These are phyloP conservation scores for Escovopsis sp. DNA, from an alignment of 2,329 filamentous ascomycete genomes.

Conservation along the genomic window DNA sequence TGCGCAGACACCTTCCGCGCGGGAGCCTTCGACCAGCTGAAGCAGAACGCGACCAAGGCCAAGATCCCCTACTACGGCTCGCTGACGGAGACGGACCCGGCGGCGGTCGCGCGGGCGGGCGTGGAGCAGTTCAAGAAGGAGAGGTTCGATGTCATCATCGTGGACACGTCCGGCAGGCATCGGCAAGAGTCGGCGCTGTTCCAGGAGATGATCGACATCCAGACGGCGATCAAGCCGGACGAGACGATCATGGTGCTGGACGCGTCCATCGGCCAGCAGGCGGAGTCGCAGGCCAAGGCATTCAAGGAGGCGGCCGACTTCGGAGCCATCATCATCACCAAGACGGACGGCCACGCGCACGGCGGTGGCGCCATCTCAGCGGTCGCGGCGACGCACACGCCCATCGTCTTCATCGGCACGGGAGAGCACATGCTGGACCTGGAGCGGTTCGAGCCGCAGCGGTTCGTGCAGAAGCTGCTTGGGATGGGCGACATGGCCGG, in stretches of 20 bases:
- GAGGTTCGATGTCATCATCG: slow-evolving; percentile 94
- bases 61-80: slow-evolving; percentile 98
- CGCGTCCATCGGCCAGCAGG: slow-evolving; percentile 89
- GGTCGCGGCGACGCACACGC: slow-evolving; percentile 88
- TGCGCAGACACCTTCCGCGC: slow-evolving; percentile 98
- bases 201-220: slow-evolving; percentile 95
- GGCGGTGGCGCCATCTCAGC: slow-evolving; percentile 96
- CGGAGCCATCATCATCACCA: slow-evolving; percentile 96
- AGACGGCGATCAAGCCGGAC: slow-evolving; percentile 75
- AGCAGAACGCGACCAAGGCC: slow-evolving; percentile 96
- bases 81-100: slow-evolving; percentile 89
- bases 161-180: slow-evolving; percentile 91
- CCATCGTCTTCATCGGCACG: slow-evolving; percentile 95
- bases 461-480: slow-evolving; percentile 84
- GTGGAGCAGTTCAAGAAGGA: slow-evolving; percentile 99
- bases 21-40: slow-evolving; percentile 94
- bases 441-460: slow-evolving; percentile 80
- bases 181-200: slow-evolving; percentile 90
- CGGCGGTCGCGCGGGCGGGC: slow-evolving; percentile 83
- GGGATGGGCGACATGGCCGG: slow-evolving; percentile 97
- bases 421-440: slow-evolving; percentile 95
- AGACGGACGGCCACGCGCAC: slow-evolving; percentile 89
- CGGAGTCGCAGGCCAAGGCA: slow-evolving; percentile 83
- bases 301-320: slow-evolving; percentile 98
- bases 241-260: slow-evolving; percentile 98